Percentiles rank a stretch among this genome's conserved stretches.
These are phyloP conservation scores for Tetrahymena borealis DNA, from an alignment of 73 alveolate species.

Conservation along the genomic window DNA sequence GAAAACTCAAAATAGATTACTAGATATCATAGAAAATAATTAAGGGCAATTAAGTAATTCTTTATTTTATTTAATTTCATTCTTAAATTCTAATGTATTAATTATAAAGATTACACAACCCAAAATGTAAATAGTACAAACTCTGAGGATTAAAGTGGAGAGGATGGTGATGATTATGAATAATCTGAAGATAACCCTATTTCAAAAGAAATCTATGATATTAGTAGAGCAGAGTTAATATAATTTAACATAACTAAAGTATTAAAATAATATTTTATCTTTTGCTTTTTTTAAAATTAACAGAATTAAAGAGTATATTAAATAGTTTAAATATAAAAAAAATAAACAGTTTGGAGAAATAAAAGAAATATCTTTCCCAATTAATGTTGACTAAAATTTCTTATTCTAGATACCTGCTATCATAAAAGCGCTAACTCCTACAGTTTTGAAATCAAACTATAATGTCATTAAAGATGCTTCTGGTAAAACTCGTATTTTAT, in stretches of 20 bases:
- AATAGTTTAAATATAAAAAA: background rate
- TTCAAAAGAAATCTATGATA: background rate
- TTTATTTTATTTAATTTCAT: too few species aligned
- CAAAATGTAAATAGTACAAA: background rate
- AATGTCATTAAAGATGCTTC: too few species aligned
- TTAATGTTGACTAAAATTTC: background rate
- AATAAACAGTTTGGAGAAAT: background rate
- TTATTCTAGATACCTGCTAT: background rate
- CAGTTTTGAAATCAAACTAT: background rate
- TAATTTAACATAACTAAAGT: background rate
- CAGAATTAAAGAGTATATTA: too few species aligned
- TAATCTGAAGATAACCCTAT: background rate
- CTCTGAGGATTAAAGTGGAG: too few species aligned
- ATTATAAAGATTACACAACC: background rate
- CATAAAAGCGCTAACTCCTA: background rate
- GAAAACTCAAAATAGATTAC: too few species aligned
- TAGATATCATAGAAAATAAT: too few species aligned
- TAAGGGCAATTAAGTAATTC: too few species aligned
- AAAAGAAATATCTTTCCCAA: background rate
- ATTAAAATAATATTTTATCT: background rate
- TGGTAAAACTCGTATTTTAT: too few species aligned
- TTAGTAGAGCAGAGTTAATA: background rate
- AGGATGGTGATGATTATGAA: too few species aligned
- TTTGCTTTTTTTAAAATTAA: too few species aligned
- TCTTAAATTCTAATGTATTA: too few species aligned